Evolutionary conservation across 306 rosid genomes (phyloP).

Genomic region (Sophora flavescens): DNA sequence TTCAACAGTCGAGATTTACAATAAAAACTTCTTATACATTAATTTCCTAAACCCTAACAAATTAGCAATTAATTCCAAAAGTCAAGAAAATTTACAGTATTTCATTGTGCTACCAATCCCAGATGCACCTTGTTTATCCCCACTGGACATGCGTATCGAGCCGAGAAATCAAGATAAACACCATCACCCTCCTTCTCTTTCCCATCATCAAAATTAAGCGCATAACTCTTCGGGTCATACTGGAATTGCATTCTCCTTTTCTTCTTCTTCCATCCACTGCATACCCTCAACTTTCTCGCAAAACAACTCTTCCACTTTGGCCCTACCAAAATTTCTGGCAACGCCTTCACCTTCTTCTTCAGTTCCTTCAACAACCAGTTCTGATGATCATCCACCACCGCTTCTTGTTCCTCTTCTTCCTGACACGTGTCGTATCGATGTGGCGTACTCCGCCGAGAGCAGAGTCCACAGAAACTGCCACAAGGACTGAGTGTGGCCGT

Average conservation of each 20-base stretch:
- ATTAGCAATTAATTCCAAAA: neutral
- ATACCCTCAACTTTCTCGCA: conserved; percentile 2
- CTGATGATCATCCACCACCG: conserved; percentile 11
- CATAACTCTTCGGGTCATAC: conserved; percentile 62
- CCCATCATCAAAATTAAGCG: conserved; percentile 61
- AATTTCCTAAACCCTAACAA: too few relatives aligned
- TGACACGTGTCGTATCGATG: conserved; percentile 34
- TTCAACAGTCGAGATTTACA: too few relatives aligned
- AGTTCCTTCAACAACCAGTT: conserved; percentile 37
- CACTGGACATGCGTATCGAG: conserved; percentile 36
- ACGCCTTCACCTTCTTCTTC: conserved; percentile 48
- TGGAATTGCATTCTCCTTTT: conserved; percentile 46
- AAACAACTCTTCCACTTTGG: conserved; percentile 54
- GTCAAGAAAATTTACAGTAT: neutral
- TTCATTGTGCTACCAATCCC: neutral
- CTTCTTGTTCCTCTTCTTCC: neutral
- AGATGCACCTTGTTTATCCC: conserved; percentile 30
- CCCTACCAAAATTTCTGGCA: conserved; percentile 47
- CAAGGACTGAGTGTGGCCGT: conserved; percentile 7
- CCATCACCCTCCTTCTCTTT: conserved; percentile 14
- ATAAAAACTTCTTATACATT: too few relatives aligned
- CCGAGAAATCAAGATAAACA: conserved; percentile 34
- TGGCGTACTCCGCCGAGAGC: neutral
- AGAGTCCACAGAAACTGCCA: conserved; percentile 40
- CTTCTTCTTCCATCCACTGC: conserved; percentile 8